A percentile compares a stretch with the other conserved stretches of the same genome.
Conservation (phyloP, 2,329 filamentous ascomycete species). For the Dryadomyces quercivorus region DNA sequence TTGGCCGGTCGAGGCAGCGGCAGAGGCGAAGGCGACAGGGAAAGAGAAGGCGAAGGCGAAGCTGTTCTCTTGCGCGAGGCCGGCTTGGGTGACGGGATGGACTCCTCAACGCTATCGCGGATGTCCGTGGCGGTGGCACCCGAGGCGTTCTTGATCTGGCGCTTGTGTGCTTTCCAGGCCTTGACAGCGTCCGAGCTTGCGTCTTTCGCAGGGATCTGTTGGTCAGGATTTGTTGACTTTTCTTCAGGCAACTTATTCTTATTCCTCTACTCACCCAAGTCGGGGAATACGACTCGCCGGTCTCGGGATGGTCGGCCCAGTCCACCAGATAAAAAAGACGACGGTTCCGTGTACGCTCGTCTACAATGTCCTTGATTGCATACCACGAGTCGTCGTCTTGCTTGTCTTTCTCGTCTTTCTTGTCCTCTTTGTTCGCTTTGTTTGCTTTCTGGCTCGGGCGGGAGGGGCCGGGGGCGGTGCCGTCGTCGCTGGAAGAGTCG, state of each 20-base stretch:
- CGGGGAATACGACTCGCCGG: slow-evolving; percentile 32
- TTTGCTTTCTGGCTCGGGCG: background rate
- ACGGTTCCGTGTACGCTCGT: slow-evolving; percentile 20
- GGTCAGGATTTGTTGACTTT: no score
- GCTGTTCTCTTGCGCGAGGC: background rate
- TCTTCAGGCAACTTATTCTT: no score
- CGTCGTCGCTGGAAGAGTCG: background rate
- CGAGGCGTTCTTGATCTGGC: background rate
- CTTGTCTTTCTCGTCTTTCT: background rate
- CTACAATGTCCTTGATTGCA: slow-evolving; percentile 23
- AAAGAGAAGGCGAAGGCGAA: no score
- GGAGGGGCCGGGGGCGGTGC: background rate
- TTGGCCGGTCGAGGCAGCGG: no score
- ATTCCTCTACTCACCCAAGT: slow-evolving; percentile 43
- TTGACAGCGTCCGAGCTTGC: slow-evolving; percentile 16
- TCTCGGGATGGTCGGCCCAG: slow-evolving; percentile 40
- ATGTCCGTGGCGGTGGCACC: background rate
- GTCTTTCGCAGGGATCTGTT: slow-evolving; percentile 14
- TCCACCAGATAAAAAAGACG: slow-evolving; percentile 37
- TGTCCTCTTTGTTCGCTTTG: background rate
- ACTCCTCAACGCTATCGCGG: background rate
- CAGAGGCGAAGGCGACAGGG: no score
- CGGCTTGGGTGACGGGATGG: background rate
- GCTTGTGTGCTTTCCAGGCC: slow-evolving; percentile 15
- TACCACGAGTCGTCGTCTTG: slow-evolving; percentile 13